Conservation (phyloP, 257 asterid species). For the Lycium ferocissimum region DNA sequence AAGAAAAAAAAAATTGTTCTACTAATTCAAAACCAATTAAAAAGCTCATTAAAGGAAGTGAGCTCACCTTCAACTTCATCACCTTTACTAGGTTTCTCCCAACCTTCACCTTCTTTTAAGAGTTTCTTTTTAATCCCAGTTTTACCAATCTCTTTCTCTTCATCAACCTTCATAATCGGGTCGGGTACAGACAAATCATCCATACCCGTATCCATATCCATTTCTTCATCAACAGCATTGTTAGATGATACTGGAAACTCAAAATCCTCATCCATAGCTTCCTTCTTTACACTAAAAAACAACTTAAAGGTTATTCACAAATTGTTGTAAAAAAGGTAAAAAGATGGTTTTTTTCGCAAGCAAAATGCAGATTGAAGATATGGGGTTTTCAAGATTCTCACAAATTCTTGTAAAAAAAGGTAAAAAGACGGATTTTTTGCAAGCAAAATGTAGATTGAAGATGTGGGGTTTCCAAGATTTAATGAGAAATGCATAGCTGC, state of each 20-base stretch:
- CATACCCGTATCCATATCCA: not conserved
- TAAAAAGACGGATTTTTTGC: not conserved
- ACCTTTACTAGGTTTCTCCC: conserved; percentile 50
- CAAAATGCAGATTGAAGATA: not conserved
- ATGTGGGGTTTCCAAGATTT: conserved; percentile 3
- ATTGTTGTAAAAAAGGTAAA: not conserved
- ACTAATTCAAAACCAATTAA: not conserved
- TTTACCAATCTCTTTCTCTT: conserved; percentile 49
- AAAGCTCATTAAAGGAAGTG: not conserved
- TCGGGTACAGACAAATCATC: conserved; percentile 27
- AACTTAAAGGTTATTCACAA: not conserved
- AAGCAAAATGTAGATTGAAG: not conserved
- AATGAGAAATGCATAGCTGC: not conserved
- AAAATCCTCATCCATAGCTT: conserved; percentile 47
- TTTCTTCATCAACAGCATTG: conserved; percentile 31
- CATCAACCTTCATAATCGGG: conserved; percentile 46
- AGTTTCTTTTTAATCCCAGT: conserved; percentile 53
- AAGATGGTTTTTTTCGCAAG: not conserved
- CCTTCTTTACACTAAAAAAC: not conserved
- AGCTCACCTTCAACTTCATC: conserved; percentile 58
- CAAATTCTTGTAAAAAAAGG: not conserved
- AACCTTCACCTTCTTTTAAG: conserved; percentile 53
- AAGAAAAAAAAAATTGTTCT: too few species aligned
- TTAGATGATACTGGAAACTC: conserved; percentile 40
- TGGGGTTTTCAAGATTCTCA: conserved; percentile 12